These are phyloP conservation scores for Sergeia podlipaevii DNA, from an alignment of 208 protist genomes.

Conservation along the genomic window DNA sequence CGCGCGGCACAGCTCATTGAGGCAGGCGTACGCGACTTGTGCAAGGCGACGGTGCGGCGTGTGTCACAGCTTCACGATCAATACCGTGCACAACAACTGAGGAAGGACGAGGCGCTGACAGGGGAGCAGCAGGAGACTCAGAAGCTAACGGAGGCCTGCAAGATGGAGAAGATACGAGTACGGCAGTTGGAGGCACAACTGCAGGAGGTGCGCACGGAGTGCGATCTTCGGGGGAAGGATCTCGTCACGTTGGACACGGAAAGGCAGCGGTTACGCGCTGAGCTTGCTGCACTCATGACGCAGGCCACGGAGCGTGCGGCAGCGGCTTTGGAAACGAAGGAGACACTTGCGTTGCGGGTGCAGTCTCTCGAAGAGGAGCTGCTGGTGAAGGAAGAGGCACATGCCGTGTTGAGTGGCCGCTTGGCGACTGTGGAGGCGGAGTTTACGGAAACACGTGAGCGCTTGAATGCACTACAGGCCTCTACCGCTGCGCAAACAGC, in stretches of 20 bases:
- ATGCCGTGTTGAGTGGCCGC: neutral
- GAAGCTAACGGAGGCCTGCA: too few relatives aligned
- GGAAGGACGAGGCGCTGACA: too few relatives aligned
- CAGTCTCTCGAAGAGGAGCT: too few relatives aligned
- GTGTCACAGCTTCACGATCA: too few relatives aligned
- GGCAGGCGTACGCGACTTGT: too few relatives aligned
- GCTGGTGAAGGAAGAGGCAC: too few relatives aligned
- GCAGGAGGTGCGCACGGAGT: slow-evolving; percentile 31
- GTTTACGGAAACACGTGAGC: slow-evolving; percentile 7
- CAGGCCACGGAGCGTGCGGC: neutral
- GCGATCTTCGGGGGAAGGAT: slow-evolving; percentile 27
- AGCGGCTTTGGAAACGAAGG: neutral
- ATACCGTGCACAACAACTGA: too few relatives aligned
- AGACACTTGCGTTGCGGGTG: slow-evolving; percentile 5
- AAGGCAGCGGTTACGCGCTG: neutral
- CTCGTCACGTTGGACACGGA: slow-evolving; percentile 11
- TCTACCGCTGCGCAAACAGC: neutral
- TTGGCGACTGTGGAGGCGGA: neutral
- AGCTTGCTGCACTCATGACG: neutral
- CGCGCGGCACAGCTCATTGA: too few relatives aligned
- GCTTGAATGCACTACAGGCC: neutral
- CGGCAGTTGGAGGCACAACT: slow-evolving; percentile 2
- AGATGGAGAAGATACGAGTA: too few relatives aligned
- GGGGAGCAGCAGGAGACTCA: too few relatives aligned
- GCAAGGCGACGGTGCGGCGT: too few relatives aligned